These are phyloP conservation scores for Mycena belliarum DNA, from an alignment of 768 basidiomycete species.

Conservation along the genomic window DNA sequence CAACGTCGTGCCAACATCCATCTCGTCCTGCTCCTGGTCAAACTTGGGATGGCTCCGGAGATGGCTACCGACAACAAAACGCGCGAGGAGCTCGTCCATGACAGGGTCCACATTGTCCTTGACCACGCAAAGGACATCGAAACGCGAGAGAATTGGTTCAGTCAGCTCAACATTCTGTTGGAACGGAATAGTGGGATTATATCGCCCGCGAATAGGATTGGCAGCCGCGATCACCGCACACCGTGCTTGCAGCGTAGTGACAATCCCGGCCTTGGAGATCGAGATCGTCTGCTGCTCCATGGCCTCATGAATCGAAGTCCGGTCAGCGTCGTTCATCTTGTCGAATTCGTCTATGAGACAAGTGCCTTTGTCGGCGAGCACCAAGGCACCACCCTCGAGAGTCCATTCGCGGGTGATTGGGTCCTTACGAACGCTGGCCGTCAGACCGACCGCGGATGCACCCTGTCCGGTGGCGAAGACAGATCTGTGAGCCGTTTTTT, in stretches of 20 bases:
- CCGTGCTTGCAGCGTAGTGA: conserved; percentile 96
- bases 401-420: conserved; percentile 98
- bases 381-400: conserved; percentile 94
- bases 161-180: conserved; percentile 98
- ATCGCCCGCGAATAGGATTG: conserved; percentile 94
- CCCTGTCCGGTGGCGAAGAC: conserved; percentile 99
- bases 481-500: conserved; percentile 97
- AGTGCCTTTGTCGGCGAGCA: conserved; percentile 97
- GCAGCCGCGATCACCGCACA: conserved; percentile 98
- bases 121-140: conserved; percentile 97
- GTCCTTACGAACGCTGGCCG: conserved; percentile 98
- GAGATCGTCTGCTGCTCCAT: conserved; percentile 99
- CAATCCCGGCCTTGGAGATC: conserved; percentile 98
- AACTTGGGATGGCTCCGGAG: conserved; percentile 93
- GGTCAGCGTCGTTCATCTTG: conserved; percentile 99
- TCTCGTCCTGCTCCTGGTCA: conserved; percentile 83
- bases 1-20: conserved; percentile 84
- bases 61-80: conserved; percentile 98
- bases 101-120: conserved; percentile 98
- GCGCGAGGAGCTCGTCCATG: conserved; percentile 92
- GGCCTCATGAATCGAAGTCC: conserved; percentile 98
- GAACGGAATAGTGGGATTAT: conserved; percentile 98
- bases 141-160: conserved; percentile 96
- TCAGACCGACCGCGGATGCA: conserved; percentile 96
- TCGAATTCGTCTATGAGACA: conserved; percentile 99